Evolutionary conservation across 2,329 filamentous ascomycete species (phyloP), one percentile per base, ranked within the genome.

Genomic region (Trichoderma gracile): DNA sequence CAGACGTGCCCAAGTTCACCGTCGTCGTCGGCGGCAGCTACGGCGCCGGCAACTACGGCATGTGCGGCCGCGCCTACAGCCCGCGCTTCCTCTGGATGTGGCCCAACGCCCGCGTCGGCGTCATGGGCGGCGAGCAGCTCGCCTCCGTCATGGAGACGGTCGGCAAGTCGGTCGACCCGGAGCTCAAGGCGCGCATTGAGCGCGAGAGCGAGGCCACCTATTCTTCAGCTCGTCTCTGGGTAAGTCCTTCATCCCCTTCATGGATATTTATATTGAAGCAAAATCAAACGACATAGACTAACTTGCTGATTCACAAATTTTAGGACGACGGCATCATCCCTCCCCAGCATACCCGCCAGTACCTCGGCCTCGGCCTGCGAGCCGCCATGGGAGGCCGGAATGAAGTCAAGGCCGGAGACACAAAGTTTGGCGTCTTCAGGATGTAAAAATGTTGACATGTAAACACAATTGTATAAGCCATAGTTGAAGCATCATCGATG

Each of bases 1-100:
- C 94, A 4, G 87, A 95, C 69, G 94, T 98, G 47, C 94, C 95
- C 69, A 98, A 99, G 77, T 94, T 98, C 74, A 99, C 95, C 0
- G 92, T 99, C 17, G 91, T 99, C 1, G 89, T 97, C n/a, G 95
- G 95, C 25, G 91, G 90, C 33, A 93, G 89, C 75, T 95, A 95
- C 69, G 94, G 94, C 65, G 94, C 94, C 8, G 95, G 95, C 4
- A 99, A 98, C 77, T 99, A 99, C 75, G 95, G 94, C 71, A 99
- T 99, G 95, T 98, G 92, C 74, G 95, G 95, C 23, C 86, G 95
- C 57, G 94, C 95, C 2, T 99, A 97, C 77, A 87, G 86, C n/a
- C 94, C 94, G 0, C 83, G 93, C 14, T 92, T 98, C 76, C 78
- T 98, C 66, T 97, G 92, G 88, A 96, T 94, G 83, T 99, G 95